Percentiles rank a stretch among this genome's conserved stretches.
phyloP scores from a whole-genome alignment of 352 stramenopile genomes.

The Pythium grandisporangium region DNA sequence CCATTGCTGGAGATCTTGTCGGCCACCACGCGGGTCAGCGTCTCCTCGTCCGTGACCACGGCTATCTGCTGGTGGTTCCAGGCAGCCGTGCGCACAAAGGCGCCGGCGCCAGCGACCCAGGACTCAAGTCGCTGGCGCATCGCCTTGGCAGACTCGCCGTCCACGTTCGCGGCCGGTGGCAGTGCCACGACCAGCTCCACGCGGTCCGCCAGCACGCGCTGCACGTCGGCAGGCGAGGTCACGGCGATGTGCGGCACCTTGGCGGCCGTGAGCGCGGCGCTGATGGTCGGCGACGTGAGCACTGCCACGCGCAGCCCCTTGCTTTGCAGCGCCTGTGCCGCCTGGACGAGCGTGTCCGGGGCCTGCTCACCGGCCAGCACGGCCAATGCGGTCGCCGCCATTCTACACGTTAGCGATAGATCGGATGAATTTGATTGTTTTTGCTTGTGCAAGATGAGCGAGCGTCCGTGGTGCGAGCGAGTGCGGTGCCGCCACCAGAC shows the following conservation, averaged over 20 bases:
- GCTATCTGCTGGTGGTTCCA: slow-evolving; percentile 85
- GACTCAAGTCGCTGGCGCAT: slow-evolving; percentile 33
- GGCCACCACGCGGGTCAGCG: slow-evolving; percentile 37
- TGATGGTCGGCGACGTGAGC: slow-evolving; percentile 42
- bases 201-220: slow-evolving; percentile 59
- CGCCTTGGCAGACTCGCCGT: slow-evolving; percentile 22
- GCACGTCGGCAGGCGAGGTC: slow-evolving; percentile 43
- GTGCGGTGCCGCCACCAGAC: slow-evolving; percentile 8
- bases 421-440: slow-evolving; percentile 7
- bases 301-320: slow-evolving; percentile 51
- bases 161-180: slow-evolving; percentile 21
- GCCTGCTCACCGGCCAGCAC: slow-evolving; percentile 59
- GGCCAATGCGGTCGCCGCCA: slow-evolving; percentile 39
- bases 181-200: slow-evolving; percentile 60
- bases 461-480: not conserved
- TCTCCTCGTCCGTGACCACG: slow-evolving; percentile 61
- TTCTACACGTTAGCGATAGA: slow-evolving; percentile 1
- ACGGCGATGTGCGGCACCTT: slow-evolving; percentile 74
- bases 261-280: slow-evolving; percentile 46
- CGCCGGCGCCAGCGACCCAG: slow-evolving; percentile 68
- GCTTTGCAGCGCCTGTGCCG: slow-evolving; percentile 37
- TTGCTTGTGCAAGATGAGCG: slow-evolving; percentile 9
- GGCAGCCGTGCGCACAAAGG: slow-evolving; percentile 74
- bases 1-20: slow-evolving; percentile 57
- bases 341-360: slow-evolving; percentile 30